phyloP scores from a whole-genome alignment of 208 protist genomes.

The Crithidia fasciculata region DNA sequence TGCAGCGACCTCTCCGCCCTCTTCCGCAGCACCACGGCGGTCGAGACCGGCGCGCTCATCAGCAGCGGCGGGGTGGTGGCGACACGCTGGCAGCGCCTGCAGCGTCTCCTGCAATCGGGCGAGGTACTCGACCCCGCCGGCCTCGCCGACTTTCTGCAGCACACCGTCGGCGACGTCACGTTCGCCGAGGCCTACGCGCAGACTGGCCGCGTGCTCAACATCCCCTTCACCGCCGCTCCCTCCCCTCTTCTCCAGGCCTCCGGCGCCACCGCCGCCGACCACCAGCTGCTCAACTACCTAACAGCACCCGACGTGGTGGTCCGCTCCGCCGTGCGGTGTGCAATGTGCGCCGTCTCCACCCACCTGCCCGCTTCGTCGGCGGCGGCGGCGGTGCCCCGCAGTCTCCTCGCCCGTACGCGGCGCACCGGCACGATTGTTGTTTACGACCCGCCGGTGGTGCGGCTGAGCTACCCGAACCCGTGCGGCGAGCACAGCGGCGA shows the following conservation, averaged over 20 bases:
- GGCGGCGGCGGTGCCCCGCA: not conserved
- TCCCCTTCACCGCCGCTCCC: conserved; percentile 47
- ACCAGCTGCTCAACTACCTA: conserved; percentile 75
- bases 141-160: conserved; percentile 56
- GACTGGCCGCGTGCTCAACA: conserved; percentile 83
- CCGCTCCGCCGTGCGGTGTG: conserved; percentile 55
- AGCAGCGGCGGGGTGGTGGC: not conserved
- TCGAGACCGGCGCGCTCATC: conserved; percentile 15
- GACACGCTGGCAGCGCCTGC: conserved; percentile 20
- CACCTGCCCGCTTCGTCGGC: not conserved
- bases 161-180: conserved; percentile 74
- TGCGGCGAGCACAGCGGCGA: conserved; percentile 25
- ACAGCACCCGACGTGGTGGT: conserved; percentile 78
- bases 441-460: conserved; percentile 50
- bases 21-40: not conserved
- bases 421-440: conserved; percentile 32
- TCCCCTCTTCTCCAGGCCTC: conserved; percentile 10
- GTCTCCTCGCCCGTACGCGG: conserved; percentile 42
- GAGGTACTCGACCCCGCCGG: conserved; percentile 62
- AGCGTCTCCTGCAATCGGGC: conserved; percentile 42
- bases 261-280: conserved; percentile 12
- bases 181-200: conserved; percentile 82
- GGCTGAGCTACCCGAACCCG: conserved; percentile 22
- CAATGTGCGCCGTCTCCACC: conserved; percentile 11
- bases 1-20: conserved; percentile 37